These are phyloP conservation scores for Podila horticola DNA, from an alignment of 192 early-diverging fungal species.

Conservation along the genomic window DNA sequence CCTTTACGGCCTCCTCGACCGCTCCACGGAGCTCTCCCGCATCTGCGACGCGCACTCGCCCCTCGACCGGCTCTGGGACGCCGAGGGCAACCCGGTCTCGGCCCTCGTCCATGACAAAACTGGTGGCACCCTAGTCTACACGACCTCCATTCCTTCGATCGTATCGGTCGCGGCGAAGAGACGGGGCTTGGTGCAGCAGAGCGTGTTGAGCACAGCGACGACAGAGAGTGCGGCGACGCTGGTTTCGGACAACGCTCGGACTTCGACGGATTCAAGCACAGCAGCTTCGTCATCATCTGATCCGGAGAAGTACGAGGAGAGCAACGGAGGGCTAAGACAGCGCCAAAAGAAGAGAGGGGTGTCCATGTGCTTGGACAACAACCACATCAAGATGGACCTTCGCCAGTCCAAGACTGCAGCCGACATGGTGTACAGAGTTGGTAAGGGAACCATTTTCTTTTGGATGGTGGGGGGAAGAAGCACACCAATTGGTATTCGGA, in stretches of 20 bases:
- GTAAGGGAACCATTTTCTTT: slow-evolving; percentile 2
- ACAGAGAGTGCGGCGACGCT: neutral
- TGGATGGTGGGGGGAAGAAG: no score
- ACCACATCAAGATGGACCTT: slow-evolving; percentile 32
- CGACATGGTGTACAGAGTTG: slow-evolving; percentile 40
- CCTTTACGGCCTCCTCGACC: slow-evolving; percentile 58
- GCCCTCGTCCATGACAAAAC: slow-evolving; percentile 20
- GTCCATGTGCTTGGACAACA: neutral
- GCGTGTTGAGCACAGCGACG: neutral
- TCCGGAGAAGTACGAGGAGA: neutral
- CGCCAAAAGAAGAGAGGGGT: neutral
- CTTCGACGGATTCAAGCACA: slow-evolving; percentile 17
- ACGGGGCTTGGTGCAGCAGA: neutral
- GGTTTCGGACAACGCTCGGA: slow-evolving; percentile 4
- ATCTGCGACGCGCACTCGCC: slow-evolving; percentile 51
- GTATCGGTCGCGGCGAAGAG: neutral
- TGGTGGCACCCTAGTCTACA: slow-evolving; percentile 24
- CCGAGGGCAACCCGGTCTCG: slow-evolving; percentile 14
- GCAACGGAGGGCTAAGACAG: neutral
- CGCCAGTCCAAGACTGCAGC: slow-evolving; percentile 32
- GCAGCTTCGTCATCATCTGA: slow-evolving; percentile 10
- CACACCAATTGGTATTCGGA: no score
- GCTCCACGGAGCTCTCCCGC: slow-evolving; percentile 71
- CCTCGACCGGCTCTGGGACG: slow-evolving; percentile 29
- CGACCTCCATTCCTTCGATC: neutral